Base-by-base conservation (phyloP, 495 filamentous ascomycete species). In the Podospora pseudoanserina region DNA sequence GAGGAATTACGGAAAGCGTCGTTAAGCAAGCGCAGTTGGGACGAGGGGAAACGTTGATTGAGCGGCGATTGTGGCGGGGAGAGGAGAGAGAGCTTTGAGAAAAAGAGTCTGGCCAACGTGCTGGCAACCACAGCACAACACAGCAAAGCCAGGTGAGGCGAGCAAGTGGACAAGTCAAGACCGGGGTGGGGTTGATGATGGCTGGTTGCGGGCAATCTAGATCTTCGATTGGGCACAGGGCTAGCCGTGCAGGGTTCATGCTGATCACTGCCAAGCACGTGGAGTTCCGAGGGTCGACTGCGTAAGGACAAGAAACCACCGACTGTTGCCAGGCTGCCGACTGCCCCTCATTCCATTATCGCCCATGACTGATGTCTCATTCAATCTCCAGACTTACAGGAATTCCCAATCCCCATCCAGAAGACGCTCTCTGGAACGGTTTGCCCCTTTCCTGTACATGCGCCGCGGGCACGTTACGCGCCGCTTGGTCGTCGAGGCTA, bases 231-330 rank as follows among this genome's bases (percentile, higher is more conserved):
- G 61, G 61, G 61, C 61, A 39, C 32, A 32, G 18, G 61, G 16
- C 32, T 49, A 49, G 39, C 39, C 39, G 39, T 49, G 39, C 39
- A 49, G 7, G 39, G 39, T 18, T 27, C 13, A 13, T 61, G 32
- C 19, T 63, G 61, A 63, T 63, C 61, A 63, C 28, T 32, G 61
- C 61, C 61, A 63, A 63, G 61, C 15, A 39, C 61, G 61, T 59
- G 56, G 56, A 27, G 19, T 20, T 63, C 28, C 59, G 61, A 49
- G 61, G n/a, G 61, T n/a, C 39, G 6, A 49, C 13, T 23, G 23
- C 23, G 23, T 23, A 1, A 23, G 23, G 39, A 49, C 39, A 49
- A 49, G 39, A 49, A 49, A 49, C 39, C 7, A 16, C 39, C 7
- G 9, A 49, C 39, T 16, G 15, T 1, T 49, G 7, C 39, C 39